Percentiles rank a stretch among this genome's conserved stretches.
These are phyloP conservation scores for cucumber (Cucumis sativus) DNA, from an alignment of 306 rosid genomes.

Conservation along the genomic window DNA sequence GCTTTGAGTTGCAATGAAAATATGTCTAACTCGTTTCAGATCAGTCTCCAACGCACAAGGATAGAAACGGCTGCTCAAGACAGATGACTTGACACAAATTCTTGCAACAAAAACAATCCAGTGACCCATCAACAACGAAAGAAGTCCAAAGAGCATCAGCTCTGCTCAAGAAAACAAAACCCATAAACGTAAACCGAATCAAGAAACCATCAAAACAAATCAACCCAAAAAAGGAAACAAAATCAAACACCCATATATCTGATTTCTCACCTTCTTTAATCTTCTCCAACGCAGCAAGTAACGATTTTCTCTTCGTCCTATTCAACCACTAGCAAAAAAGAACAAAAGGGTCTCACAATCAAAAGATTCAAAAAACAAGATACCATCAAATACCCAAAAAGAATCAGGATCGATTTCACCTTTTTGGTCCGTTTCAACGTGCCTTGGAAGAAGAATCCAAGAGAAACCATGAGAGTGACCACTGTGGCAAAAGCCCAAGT, in stretches of 20 bases:
- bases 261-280: constrained; percentile 56
- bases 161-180: constrained; percentile 35
- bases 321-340: constrained; percentile 45
- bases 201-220: neutral
- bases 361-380: neutral
- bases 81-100: constrained; percentile 67
- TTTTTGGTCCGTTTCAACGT: constrained; percentile 33
- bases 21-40: constrained; percentile 7
- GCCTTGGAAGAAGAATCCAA: constrained; percentile 46
- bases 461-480: constrained; percentile 39
- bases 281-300: constrained; percentile 71
- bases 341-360: neutral
- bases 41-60: constrained; percentile 43
- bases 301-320: constrained; percentile 64
- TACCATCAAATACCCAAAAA: neutral
- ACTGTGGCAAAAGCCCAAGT: constrained; percentile 86
- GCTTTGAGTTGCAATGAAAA: constrained; percentile 13
- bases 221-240: neutral
- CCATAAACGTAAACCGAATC: neutral
- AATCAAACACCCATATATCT: neutral
- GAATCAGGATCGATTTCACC: constrained; percentile 22
- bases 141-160: constrained; percentile 78
- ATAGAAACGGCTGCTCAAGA: constrained; percentile 47
- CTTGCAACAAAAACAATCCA: constrained; percentile 72
- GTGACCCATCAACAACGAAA: constrained; percentile 88